Evolutionary conservation across 2,329 filamentous ascomycete species (phyloP).

Genomic region (Didymella segeticola): DNA sequence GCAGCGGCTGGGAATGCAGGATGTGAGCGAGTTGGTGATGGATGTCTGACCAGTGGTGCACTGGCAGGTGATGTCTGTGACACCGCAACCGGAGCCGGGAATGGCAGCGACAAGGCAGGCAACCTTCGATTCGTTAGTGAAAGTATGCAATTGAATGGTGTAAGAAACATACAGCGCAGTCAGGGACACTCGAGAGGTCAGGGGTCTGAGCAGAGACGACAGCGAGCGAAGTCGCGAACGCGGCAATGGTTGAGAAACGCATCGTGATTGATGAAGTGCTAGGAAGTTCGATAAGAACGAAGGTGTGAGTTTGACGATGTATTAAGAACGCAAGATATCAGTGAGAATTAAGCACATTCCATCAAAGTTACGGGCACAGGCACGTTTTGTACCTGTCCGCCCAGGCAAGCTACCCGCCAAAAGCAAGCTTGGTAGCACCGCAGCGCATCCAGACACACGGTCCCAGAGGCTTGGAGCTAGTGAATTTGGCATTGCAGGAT

Average conservation of each 20-base stretch:
- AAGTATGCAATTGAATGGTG: neutral
- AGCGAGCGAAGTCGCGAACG: constrained; percentile 36
- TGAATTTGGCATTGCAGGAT: constrained; percentile 8
- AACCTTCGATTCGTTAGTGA: constrained; percentile 39
- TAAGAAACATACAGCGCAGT: constrained; percentile 42
- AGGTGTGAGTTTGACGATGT: constrained; percentile 1
- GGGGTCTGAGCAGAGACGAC: constrained; percentile 38
- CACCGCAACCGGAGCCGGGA: constrained; percentile 54
- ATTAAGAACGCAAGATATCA: constrained; percentile 3
- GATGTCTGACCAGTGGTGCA: constrained; percentile 53
- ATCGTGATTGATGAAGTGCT: constrained; percentile 29
- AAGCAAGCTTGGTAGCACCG: constrained; percentile 11
- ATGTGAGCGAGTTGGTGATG: constrained; percentile 50
- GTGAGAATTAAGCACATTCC: neutral
- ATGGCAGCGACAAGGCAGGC: constrained; percentile 58
- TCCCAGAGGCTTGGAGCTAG: constrained; percentile 10
- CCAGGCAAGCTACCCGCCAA: constrained; percentile 6
- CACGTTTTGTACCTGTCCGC: constrained; percentile 16
- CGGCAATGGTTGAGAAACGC: constrained; percentile 40
- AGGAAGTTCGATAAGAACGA: constrained; percentile 9
- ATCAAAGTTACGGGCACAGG: neutral
- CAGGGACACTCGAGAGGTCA: constrained; percentile 30
- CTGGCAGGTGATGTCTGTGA: constrained; percentile 59
- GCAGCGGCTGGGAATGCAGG: constrained; percentile 51
- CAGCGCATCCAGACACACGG: constrained; percentile 4